Evolutionary conservation across 768 basidiomycete genomes (phyloP).

Genomic region (Lentinula lateritia): DNA sequence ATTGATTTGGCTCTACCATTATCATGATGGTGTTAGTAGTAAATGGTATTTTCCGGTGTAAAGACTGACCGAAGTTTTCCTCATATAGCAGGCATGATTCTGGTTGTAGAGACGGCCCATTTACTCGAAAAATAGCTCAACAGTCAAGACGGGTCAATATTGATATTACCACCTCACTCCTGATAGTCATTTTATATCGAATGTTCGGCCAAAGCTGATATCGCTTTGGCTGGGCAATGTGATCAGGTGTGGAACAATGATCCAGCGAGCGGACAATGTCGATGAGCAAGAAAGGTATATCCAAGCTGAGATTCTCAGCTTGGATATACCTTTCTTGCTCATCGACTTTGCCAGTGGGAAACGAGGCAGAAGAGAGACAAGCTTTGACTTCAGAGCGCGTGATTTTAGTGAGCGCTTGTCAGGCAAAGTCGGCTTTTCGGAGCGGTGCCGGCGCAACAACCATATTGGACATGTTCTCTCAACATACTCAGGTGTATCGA

Average conservation of each 20-base stretch:
- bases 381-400: too few relatives aligned
- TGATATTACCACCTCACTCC: not conserved
- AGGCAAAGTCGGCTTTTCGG: not conserved
- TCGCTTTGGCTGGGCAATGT: not conserved
- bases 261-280: not conserved
- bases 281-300: not conserved
- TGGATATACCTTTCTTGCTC: not conserved
- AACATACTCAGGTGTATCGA: conserved; percentile 38
- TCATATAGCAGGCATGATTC: not conserved
- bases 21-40: not conserved
- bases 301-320: not conserved
- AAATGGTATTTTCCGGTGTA: not conserved
- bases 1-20: not conserved
- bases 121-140: not conserved
- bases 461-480: conserved; percentile 15
- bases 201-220: not conserved
- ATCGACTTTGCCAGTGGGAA: not conserved
- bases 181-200: not conserved
- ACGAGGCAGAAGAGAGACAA: not conserved
- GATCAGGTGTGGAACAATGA: not conserved
- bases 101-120: not conserved
- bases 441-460: not conserved
- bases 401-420: too few relatives aligned
- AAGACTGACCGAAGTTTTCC: not conserved
- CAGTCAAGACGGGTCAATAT: not conserved